Evolutionary conservation across 2,329 filamentous ascomycete genomes (phyloP).

Genomic region (Cercospora zeae-maydis): DNA sequence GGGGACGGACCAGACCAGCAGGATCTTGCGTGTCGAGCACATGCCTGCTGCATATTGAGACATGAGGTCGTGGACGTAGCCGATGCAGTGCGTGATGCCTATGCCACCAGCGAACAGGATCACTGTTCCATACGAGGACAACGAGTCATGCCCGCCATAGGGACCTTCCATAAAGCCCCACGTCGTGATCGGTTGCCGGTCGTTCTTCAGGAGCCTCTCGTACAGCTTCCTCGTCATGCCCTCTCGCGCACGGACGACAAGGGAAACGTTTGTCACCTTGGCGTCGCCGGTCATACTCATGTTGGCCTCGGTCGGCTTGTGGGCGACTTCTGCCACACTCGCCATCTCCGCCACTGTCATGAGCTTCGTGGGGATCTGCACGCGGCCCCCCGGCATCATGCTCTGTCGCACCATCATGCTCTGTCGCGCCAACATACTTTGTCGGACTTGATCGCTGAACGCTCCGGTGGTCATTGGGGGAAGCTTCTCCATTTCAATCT

Average conservation of each 20-base stretch:
- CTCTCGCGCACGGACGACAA: conserved; percentile 69
- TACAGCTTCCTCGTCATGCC: conserved; percentile 70
- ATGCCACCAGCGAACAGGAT: conserved; percentile 78
- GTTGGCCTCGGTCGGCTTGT: conserved; percentile 18
- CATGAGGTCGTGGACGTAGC: conserved; percentile 70
- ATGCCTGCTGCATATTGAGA: conserved; percentile 65
- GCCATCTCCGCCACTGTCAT: conserved; percentile 18
- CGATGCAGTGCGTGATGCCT: conserved; percentile 75
- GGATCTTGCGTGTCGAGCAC: conserved; percentile 66
- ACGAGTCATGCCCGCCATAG: conserved; percentile 66
- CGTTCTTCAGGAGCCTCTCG: conserved; percentile 60
- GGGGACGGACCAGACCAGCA: conserved; percentile 76
- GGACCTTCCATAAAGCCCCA: conserved; percentile 70
- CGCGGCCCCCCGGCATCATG: conserved; percentile 1
- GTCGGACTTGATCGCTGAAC: conserved; percentile 11
- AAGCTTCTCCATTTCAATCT: conserved; percentile 37
- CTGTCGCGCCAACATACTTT: conserved; percentile 12
- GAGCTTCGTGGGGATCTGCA: conserved; percentile 13
- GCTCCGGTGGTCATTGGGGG: conserved; percentile 17
- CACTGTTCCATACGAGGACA: conserved; percentile 73
- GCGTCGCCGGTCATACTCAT: conserved; percentile 30
- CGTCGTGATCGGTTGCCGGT: conserved; percentile 60
- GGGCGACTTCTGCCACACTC: conserved; percentile 19
- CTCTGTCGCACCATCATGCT: conserved; percentile 13
- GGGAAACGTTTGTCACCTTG: conserved; percentile 55